A percentile compares a stretch with the other conserved stretches of the same genome.
These are phyloP conservation scores for Orobanche coerulescens DNA, from an alignment of 257 asterid genomes.

Conservation along the genomic window DNA sequence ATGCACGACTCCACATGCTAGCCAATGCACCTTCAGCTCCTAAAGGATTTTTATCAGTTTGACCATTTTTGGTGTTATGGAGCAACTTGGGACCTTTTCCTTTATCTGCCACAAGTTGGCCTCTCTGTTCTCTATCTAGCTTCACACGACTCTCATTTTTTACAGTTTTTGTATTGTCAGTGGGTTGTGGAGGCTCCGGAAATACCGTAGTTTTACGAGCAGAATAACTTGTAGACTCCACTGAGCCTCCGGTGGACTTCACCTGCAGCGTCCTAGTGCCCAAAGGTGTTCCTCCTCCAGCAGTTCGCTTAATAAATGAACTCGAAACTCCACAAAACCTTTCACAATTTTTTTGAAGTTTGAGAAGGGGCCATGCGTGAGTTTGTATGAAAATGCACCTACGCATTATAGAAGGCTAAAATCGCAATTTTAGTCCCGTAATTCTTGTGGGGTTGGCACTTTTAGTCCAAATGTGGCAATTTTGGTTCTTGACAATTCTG, in stretches of 20 bases:
- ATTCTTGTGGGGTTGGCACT: no score
- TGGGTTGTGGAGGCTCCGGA: slow-evolving; percentile 37
- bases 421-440: no score
- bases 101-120: slow-evolving; percentile 38
- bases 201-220: slow-evolving; percentile 26
- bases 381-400: neutral
- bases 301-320: slow-evolving; percentile 54
- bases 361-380: neutral
- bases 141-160: slow-evolving; percentile 37
- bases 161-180: slow-evolving; percentile 32
- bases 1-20: slow-evolving; percentile 90
- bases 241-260: slow-evolving; percentile 44
- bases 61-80: slow-evolving; percentile 43
- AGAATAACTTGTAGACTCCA: slow-evolving; percentile 27
- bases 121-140: slow-evolving; percentile 29
- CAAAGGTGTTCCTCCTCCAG: slow-evolving; percentile 34
- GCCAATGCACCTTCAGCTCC: slow-evolving; percentile 63
- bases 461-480: no score
- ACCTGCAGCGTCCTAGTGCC: slow-evolving; percentile 33
- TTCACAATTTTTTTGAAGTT: slow-evolving; percentile 12
- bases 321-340: slow-evolving; percentile 85
- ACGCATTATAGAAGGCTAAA: neutral
- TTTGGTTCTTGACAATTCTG: no score
- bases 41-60: slow-evolving; percentile 49
- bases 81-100: slow-evolving; percentile 42